phyloP scores from a whole-genome alignment of 73 alveolate species.

The Uronychia binucleata region DNA sequence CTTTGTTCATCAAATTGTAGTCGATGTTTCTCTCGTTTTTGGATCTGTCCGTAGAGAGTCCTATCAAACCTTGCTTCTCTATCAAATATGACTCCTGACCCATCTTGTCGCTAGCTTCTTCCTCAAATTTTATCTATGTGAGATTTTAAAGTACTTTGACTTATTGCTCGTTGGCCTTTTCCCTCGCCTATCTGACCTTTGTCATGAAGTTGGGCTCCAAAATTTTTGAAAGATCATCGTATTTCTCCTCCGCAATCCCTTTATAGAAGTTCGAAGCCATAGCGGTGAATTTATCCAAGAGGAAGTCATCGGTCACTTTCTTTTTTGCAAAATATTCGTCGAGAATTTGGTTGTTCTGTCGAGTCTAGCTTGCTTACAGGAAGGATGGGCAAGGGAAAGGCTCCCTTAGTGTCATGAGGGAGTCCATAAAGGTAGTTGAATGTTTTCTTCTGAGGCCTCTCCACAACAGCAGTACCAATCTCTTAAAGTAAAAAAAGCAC shows the following conservation, averaged over 20 bases:
- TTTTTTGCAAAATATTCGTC: background rate
- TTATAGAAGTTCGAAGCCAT: background rate
- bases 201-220: background rate
- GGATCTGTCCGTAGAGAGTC: background rate
- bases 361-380: background rate
- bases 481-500: background rate
- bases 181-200: background rate
- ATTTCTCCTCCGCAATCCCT: background rate
- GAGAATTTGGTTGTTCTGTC: background rate
- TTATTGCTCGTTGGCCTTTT: no score
- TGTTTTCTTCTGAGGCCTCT: background rate
- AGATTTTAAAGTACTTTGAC: background rate
- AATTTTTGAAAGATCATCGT: background rate
- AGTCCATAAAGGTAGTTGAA: background rate
- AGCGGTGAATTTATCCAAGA: background rate
- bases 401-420: background rate
- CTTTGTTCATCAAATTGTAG: background rate
- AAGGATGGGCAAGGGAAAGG: background rate
- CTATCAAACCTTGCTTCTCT: background rate
- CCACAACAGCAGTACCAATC: background rate
- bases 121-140: background rate
- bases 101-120: background rate
- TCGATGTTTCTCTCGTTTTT: background rate
- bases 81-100: background rate
- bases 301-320: background rate